phyloP scores from a whole-genome alignment of 202 grass and related monocot genomes.

The Cymbopogon flexuosus region DNA sequence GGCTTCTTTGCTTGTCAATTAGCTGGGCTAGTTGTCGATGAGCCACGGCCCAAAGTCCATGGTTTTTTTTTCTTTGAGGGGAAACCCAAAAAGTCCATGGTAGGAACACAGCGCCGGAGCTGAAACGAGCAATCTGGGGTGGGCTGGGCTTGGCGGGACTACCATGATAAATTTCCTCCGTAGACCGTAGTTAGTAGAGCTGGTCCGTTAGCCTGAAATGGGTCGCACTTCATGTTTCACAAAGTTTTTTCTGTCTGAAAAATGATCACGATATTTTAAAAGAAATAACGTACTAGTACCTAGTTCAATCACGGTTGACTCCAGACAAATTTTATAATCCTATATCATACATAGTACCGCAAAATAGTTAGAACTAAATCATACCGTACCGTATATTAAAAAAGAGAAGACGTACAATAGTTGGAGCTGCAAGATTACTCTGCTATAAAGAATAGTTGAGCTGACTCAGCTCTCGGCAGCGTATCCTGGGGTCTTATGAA shows the following conservation, averaged over 20 bases:
- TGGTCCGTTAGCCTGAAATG: neutral
- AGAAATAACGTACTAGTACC: neutral
- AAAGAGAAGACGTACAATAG: neutral
- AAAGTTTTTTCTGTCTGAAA: neutral
- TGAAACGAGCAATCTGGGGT: neutral
- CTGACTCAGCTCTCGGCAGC: neutral
- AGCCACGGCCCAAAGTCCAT: neutral
- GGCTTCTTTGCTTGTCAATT: neutral
- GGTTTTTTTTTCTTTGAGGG: too few species aligned
- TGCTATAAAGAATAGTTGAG: constrained; percentile 11
- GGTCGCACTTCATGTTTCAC: neutral
- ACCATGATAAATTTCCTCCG: neutral
- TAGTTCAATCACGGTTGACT: neutral
- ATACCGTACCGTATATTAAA: neutral
- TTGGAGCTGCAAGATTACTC: neutral
- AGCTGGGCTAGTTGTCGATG: neutral
- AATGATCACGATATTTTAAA: neutral
- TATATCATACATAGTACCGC: neutral
- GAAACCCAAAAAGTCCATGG: neutral
- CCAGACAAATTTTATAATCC: neutral
- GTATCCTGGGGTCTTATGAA: neutral
- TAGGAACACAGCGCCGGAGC: neutral
- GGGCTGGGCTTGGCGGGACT: neutral
- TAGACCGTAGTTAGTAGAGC: too few species aligned
- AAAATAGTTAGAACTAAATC: neutral